A percentile compares a stretch with the other conserved stretches of the same genome.
Conservation (phyloP, 2,329 filamentous ascomycete species). For the Diaporthe sp. region DNA sequence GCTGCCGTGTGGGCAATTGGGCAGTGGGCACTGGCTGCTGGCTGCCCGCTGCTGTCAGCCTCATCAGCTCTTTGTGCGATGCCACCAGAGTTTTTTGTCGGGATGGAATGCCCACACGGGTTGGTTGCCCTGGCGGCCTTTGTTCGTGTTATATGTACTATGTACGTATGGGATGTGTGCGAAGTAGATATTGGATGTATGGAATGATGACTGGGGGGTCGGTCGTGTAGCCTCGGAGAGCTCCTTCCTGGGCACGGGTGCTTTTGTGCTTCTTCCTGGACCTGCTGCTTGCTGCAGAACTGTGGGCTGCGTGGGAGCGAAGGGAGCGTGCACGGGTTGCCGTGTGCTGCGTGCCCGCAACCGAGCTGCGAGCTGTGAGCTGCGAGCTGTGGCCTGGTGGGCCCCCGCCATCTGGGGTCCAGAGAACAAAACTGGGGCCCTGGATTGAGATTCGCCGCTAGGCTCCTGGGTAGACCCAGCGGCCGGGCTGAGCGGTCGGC, state of each 20-base stretch:
- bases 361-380: slow-evolving; percentile 23
- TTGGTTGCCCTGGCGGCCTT: not conserved
- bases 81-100: not conserved
- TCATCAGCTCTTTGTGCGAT: not conserved
- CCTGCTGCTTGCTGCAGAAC: not conserved
- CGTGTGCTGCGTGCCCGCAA: slow-evolving; percentile 3
- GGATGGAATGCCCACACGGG: not conserved
- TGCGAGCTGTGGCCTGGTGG: slow-evolving; percentile 23
- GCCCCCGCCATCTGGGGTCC: slow-evolving; percentile 14
- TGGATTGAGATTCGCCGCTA: slow-evolving; percentile 27
- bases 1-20: slow-evolving; percentile 11
- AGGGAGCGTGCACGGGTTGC: not conserved
- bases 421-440: slow-evolving; percentile 18
- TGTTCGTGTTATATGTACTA: not conserved
- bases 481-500: slow-evolving; percentile 28
- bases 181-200: too few relatives aligned
- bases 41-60: slow-evolving; percentile 22
- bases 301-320: not conserved
- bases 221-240: slow-evolving; percentile 4
- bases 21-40: too few relatives aligned
- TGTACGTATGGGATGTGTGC: not conserved
- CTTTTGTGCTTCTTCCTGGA: not conserved
- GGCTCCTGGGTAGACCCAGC: slow-evolving; percentile 20
- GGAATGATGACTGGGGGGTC: not conserved
- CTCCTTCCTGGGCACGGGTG: slow-evolving; percentile 6